Conservation (phyloP, 805 yeast genomes). For the Saccharomyces cerevisiae region DNA sequence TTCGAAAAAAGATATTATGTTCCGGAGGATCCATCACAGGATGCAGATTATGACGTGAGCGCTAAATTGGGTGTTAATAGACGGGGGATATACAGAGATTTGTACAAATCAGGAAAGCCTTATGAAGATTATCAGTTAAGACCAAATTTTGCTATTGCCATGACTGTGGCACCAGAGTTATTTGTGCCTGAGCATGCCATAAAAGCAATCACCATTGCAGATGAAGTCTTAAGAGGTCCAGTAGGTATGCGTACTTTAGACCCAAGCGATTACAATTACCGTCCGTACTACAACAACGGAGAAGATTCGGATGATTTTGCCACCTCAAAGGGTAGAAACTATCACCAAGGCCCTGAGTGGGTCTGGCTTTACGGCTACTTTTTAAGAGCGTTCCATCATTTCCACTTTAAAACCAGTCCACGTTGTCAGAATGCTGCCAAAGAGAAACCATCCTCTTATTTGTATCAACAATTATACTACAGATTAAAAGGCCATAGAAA, state of each 20-base stretch:
- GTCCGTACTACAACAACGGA: constrained; percentile 79
- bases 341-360: constrained; percentile 99
- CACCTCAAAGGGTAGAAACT: constrained; percentile 90
- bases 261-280: constrained; percentile 84
- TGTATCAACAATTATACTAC: constrained; percentile 50
- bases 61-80: constrained; percentile 56
- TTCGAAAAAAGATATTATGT: constrained; percentile 76
- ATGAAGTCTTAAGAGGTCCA: constrained; percentile 70
- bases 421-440: constrained; percentile 28
- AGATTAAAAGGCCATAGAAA: constrained; percentile 56
- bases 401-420: constrained; percentile 38
- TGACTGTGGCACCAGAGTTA: constrained; percentile 91
- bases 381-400: constrained; percentile 61
- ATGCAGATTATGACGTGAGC: constrained; percentile 53
- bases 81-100: constrained; percentile 89
- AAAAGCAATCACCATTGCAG: constrained; percentile 64
- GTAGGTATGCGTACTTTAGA: constrained; percentile 88
- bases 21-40: constrained; percentile 59
- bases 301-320: constrained; percentile 81
- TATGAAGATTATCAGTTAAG: constrained; percentile 91
- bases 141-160: constrained; percentile 87
- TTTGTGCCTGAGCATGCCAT: constrained; percentile 57
- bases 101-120: constrained; percentile 71
- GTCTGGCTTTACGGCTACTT: constrained; percentile 87
- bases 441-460: constrained; percentile 38